These are phyloP conservation scores for Aspergillus fumigatiaffinis DNA, from an alignment of 2,329 filamentous ascomycete genomes.

Conservation along the genomic window DNA sequence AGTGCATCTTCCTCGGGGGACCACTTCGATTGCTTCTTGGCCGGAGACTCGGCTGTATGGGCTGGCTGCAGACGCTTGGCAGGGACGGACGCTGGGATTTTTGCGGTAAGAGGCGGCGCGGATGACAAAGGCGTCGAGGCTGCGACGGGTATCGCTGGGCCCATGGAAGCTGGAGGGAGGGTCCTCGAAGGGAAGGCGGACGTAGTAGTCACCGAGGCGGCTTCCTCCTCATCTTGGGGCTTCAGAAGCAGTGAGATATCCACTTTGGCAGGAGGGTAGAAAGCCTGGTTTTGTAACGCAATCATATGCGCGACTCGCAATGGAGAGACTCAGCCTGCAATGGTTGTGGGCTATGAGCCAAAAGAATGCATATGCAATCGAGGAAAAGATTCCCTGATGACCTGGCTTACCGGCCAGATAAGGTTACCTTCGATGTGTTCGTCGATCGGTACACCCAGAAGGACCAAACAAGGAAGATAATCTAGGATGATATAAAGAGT, in stretches of 20 bases:
- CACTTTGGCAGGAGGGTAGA: constrained; percentile 64
- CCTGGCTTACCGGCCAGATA: neutral
- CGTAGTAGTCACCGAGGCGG: constrained; percentile 24
- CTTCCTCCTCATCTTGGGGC: constrained; percentile 45
- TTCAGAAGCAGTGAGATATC: constrained; percentile 92
- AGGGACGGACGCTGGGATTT: constrained; percentile 27
- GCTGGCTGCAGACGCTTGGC: constrained; percentile 44
- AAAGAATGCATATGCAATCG: neutral
- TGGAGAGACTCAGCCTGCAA: constrained; percentile 5
- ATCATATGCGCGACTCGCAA: constrained; percentile 40
- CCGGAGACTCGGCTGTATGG: constrained; percentile 59
- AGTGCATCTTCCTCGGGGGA: constrained; percentile 87
- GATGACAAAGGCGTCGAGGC: constrained; percentile 22
- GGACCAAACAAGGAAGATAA: neutral
- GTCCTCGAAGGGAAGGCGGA: constrained; percentile 32
- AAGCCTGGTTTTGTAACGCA: constrained; percentile 38
- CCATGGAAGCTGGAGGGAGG: constrained; percentile 26
- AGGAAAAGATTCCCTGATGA: neutral
- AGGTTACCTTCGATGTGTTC: neutral
- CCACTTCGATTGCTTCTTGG: constrained; percentile 97
- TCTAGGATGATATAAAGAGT: neutral
- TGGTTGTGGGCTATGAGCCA: constrained; percentile 1
- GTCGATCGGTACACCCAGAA: neutral
- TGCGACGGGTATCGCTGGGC: constrained; percentile 22
- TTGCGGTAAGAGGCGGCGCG: constrained; percentile 28